phyloP scores from a whole-genome alignment of 2,329 filamentous ascomycete genomes.

The Sclerotinia subarctica region DNA sequence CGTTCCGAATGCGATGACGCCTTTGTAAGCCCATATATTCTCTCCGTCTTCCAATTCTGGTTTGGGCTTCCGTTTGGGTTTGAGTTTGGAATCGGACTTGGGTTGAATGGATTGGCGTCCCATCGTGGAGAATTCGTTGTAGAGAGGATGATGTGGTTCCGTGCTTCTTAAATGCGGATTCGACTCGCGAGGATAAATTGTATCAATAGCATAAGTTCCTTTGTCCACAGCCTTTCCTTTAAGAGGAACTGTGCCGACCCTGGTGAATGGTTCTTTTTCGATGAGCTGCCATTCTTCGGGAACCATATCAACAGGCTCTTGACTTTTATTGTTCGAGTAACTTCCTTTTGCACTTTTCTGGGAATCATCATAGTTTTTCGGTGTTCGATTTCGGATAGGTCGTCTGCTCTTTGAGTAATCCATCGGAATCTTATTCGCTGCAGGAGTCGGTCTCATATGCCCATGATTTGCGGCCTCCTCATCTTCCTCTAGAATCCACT shows the following conservation, averaged over 20 bases:
- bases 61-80: not conserved
- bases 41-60: not conserved
- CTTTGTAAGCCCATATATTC: not conserved
- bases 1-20: not conserved
- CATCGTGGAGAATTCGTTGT: not conserved
- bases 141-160: not conserved
- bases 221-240: not conserved
- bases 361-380: too few species aligned
- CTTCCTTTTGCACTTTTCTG: not conserved
- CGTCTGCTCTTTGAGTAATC: not conserved
- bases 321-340: not conserved
- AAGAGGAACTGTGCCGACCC: too few species aligned
- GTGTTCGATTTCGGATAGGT: too few species aligned
- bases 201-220: not conserved
- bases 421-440: too few species aligned
- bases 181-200: not conserved
- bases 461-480: too few species aligned
- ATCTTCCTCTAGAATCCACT: not conserved
- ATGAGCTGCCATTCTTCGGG: not conserved
- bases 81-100: not conserved
- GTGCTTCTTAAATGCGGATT: not conserved
- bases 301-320: not conserved
- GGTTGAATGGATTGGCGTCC: not conserved
- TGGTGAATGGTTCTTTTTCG: not conserved
- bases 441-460: not conserved